Evolutionary conservation across 2,329 filamentous ascomycete genomes (phyloP).

Genomic region (Fusarium sp.): DNA sequence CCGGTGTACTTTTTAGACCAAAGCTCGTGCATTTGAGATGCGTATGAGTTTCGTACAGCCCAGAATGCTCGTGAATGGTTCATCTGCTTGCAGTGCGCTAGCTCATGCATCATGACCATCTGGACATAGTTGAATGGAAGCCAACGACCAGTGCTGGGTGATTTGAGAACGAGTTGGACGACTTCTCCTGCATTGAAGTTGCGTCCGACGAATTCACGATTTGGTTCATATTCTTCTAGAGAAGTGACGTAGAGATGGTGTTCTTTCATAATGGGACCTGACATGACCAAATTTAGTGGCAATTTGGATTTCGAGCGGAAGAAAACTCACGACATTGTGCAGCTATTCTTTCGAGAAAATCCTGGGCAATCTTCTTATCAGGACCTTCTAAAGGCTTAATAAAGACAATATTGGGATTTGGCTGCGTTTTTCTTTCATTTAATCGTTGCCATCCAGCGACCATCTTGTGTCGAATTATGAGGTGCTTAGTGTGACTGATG

Average conservation of each 20-base stretch:
- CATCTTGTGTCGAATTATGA: slow-evolving; percentile 60
- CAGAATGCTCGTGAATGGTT: slow-evolving; percentile 87
- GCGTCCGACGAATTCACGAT: slow-evolving; percentile 84
- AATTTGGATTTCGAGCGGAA: not conserved
- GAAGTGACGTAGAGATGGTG: slow-evolving; percentile 73
- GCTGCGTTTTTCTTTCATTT: slow-evolving; percentile 79
- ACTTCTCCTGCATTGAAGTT: slow-evolving; percentile 93
- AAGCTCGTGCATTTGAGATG: slow-evolving; percentile 75
- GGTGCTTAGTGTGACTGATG: not conserved
- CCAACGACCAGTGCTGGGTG: slow-evolving; percentile 74
- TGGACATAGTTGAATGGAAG: slow-evolving; percentile 86
- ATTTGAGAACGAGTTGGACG: slow-evolving; percentile 84
- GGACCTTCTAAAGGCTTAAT: slow-evolving; percentile 81
- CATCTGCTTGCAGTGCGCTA: slow-evolving; percentile 92
- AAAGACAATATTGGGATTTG: slow-evolving; percentile 84
- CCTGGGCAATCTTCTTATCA: slow-evolving; percentile 71
- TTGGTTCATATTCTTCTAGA: slow-evolving; percentile 84
- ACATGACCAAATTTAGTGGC: not conserved
- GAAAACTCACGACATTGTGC: slow-evolving; percentile 75
- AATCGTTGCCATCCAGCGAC: slow-evolving; percentile 82
- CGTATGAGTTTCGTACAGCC: slow-evolving; percentile 80
- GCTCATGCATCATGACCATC: slow-evolving; percentile 96
- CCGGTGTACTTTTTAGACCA: slow-evolving; percentile 80
- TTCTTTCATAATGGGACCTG: slow-evolving; percentile 76
- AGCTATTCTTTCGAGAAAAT: slow-evolving; percentile 80